Percentiles rank a stretch among this genome's conserved stretches.
Evolutionary conservation across 225 moss, liverwort and hornwort genomes (phyloP).

Genomic region (Polytrichum formosum): DNA sequence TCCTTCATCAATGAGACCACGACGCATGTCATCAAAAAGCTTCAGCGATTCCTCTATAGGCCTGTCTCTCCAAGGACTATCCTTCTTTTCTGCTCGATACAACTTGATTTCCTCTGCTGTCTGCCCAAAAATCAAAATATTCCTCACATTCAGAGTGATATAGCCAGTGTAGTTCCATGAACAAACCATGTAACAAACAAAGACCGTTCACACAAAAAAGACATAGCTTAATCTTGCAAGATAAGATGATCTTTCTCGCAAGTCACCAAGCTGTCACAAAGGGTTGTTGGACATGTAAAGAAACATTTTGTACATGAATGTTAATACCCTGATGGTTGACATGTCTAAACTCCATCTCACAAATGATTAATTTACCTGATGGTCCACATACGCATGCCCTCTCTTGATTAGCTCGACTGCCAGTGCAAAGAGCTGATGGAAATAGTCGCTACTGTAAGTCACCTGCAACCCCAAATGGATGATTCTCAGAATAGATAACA

Average conservation of each 20-base stretch:
- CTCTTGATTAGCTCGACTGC: conserved; percentile 85
- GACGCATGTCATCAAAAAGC: conserved; percentile 87
- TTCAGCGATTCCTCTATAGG: conserved; percentile 79
- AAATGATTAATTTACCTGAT: conserved; percentile 60
- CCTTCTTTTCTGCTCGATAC: conserved; percentile 73
- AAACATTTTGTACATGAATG: no score
- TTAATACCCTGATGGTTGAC: no score
- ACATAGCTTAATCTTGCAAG: no score
- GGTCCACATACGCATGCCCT: conserved; percentile 84
- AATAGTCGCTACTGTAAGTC: conserved; percentile 94
- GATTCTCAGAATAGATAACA: no score
- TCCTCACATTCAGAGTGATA: no score
- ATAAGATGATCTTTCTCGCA: no score
- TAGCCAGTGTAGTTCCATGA: no score
- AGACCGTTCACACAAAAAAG: no score
- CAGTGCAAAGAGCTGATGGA: conserved; percentile 81
- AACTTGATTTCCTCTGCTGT: conserved; percentile 88
- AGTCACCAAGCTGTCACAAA: no score
- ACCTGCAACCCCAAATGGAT: conserved; percentile 39
- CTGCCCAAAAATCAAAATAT: conserved; percentile 30
- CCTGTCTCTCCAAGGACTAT: conserved; percentile 96
- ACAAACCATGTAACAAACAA: no score
- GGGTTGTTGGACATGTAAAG: no score
- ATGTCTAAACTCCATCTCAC: no score
- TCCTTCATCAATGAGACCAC: conserved; percentile 89